Percentiles rank a stretch among this genome's conserved stretches.
Evolutionary conservation across 1,284 basidiomycete genomes (phyloP).

Genomic region (Cryptococcus hybrid): DNA sequence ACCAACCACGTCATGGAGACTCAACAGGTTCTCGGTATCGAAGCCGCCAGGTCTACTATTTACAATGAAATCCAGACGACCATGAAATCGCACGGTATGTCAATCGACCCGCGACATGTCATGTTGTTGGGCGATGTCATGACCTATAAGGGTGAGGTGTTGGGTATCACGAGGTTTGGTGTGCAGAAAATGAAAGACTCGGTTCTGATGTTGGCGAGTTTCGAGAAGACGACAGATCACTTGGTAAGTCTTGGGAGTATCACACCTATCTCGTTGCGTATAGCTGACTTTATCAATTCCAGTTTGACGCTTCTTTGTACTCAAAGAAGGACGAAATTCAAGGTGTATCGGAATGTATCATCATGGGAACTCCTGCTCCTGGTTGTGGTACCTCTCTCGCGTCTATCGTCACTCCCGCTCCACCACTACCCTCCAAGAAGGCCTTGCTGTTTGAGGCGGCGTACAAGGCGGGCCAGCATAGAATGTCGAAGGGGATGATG

Average conservation of each 20-base stretch:
- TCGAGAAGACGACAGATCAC: conserved; percentile 99
- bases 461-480: conserved; percentile 32
- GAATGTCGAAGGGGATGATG: neutral
- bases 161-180: conserved; percentile 98
- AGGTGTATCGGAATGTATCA: conserved; percentile 98
- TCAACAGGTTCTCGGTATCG: conserved; percentile 90
- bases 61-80: conserved; percentile 98
- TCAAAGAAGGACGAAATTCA: conserved; percentile 94
- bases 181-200: conserved; percentile 99
- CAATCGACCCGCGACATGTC: conserved; percentile 97
- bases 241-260: conserved; percentile 57
- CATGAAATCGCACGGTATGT: conserved; percentile 98
- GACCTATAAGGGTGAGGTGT: conserved; percentile 98
- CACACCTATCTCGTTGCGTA: neutral
- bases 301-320: conserved; percentile 93
- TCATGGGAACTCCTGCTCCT: conserved; percentile 98
- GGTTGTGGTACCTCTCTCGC: conserved; percentile 91
- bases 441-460: conserved; percentile 61
- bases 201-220: conserved; percentile 97
- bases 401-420: conserved; percentile 59
- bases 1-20: conserved; percentile 99
- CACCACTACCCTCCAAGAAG: conserved; percentile 57
- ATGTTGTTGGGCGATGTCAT: conserved; percentile 99
- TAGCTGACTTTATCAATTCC: conserved; percentile 7
- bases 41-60: conserved; percentile 91